These are phyloP conservation scores for Lachancea waltii DNA, from an alignment of 805 yeast genomes.

Conservation along the genomic window DNA sequence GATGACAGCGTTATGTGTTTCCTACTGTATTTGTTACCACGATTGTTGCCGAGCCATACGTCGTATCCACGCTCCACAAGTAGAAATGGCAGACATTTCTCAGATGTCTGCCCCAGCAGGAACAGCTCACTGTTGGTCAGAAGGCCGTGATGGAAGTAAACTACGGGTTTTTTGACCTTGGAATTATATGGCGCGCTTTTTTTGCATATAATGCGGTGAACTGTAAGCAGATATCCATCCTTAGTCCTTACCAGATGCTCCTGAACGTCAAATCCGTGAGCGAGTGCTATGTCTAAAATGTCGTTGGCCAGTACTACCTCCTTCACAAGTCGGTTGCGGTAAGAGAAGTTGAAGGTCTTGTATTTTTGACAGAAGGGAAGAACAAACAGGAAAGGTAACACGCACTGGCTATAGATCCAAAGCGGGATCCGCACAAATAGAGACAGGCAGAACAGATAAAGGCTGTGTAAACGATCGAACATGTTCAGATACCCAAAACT, in stretches of 20 bases:
- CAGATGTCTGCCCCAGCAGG: conserved; percentile 73
- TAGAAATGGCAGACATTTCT: conserved; percentile 41
- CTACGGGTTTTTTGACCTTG: conserved; percentile 35
- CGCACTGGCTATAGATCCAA: conserved; percentile 4
- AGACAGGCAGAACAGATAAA: conserved; percentile 3
- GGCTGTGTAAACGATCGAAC: conserved; percentile 5
- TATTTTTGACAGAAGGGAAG: conserved; percentile 6
- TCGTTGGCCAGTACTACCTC: conserved; percentile 22
- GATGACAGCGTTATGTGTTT: conserved; percentile 19
- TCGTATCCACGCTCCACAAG: conserved; percentile 57
- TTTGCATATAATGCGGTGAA: conserved; percentile 45
- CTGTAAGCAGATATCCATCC: conserved; percentile 62
- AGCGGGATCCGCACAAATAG: conserved; percentile 4
- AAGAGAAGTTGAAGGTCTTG: conserved; percentile 5
- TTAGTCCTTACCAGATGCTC: conserved; percentile 60
- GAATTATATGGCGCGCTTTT: neutral
- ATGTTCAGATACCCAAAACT: too few relatives aligned
- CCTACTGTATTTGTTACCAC: conserved; percentile 41
- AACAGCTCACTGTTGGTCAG: conserved; percentile 83
- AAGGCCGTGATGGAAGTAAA: conserved; percentile 73
- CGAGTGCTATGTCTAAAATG: conserved; percentile 47
- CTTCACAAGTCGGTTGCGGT: conserved; percentile 6
- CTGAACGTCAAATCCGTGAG: conserved; percentile 59
- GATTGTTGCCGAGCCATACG: conserved; percentile 87
- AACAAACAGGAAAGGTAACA: conserved; percentile 4